phyloP scores from a whole-genome alignment of 768 basidiomycete species.

The Mycena indigotica region DNA sequence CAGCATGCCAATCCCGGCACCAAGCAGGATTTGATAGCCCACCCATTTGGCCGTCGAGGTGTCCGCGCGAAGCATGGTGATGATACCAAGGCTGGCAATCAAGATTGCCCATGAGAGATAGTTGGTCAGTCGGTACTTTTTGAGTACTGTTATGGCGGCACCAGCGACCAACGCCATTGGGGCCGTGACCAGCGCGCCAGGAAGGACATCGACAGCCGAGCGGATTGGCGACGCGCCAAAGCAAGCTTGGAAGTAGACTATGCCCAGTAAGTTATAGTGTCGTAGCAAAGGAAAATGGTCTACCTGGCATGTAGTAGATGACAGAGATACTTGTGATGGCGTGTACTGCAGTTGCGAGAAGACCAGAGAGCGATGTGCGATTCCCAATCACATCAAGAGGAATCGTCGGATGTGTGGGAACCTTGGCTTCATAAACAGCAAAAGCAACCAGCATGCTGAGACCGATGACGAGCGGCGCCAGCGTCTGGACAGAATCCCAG shows the following conservation, averaged over 20 bases:
- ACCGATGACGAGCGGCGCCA: conserved; percentile 43
- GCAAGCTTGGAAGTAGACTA: background rate
- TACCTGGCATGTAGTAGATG: conserved; percentile 37
- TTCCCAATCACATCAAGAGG: conserved; percentile 35
- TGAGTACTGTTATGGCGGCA: background rate
- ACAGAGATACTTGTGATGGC: conserved; percentile 23
- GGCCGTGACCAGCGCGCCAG: background rate
- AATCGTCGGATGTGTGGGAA: conserved; percentile 24
- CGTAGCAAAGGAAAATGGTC: background rate
- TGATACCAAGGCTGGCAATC: background rate
- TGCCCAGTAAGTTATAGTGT: background rate
- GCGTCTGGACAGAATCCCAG: conserved; percentile 38
- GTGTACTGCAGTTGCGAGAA: conserved; percentile 32
- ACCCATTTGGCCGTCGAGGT: background rate
- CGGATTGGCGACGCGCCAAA: background rate
- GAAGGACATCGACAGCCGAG: background rate
- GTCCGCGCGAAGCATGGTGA: background rate
- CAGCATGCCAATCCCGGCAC: background rate
- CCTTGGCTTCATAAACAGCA: conserved; percentile 27
- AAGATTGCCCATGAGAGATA: background rate
- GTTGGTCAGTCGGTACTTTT: background rate
- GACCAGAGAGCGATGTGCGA: conserved; percentile 36
- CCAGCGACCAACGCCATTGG: background rate
- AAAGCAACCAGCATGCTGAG: conserved; percentile 30
- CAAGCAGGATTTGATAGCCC: background rate